Base-by-base conservation (phyloP, 164 flowering plant species). In the Stephania japonica region DNA sequence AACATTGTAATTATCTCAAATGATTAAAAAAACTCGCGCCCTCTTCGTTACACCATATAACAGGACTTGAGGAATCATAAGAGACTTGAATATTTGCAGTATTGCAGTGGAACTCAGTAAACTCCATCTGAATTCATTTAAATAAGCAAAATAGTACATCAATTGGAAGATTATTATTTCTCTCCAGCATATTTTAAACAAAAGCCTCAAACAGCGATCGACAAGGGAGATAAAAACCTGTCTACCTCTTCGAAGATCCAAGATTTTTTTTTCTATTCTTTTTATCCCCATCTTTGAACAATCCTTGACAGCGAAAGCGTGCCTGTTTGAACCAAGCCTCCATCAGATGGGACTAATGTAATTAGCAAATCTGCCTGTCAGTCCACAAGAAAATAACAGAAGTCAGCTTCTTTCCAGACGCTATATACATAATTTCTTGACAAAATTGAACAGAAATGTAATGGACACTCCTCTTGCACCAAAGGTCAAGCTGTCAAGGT, bases 281-380 rank as follows among this genome's bases (percentile, higher is more conserved):
- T 32, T 4, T 32, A 32, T 32, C 38, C 38, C 12, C 2, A 56
- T 16, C 18, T 56, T 56, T 56, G 43, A 42, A 47, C 18, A 75
- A 42, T 26, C 61, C 62, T 32, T 23, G 13, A 42, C 68, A 64
- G 10, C 24, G 68, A 7, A 66, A 65, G 76, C 42, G 41, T 50
- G 44, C 16, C 12, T 18, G 23, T 14, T 62, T 26, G 50, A 77
- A 19, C 67, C 56, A 42, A 62, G 56, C 23, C 70, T 6, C 70
- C 62, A 23, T 77, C 80, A 84, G 84, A 84, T 84, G 73, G 89
- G 87, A 76, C 87, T 86, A 72, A 84, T 70, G 75, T 86, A 84
- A 77, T 84, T 86, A 3, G 80, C 84, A 80, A 83, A 86, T 73
- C 85, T 80, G 83, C 89, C 89, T 84, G 87, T 74, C 72, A 76